Base-by-base conservation (phyloP, 1,139 yeast genomes). In the Scheffersomyces segobiensis region DNA sequence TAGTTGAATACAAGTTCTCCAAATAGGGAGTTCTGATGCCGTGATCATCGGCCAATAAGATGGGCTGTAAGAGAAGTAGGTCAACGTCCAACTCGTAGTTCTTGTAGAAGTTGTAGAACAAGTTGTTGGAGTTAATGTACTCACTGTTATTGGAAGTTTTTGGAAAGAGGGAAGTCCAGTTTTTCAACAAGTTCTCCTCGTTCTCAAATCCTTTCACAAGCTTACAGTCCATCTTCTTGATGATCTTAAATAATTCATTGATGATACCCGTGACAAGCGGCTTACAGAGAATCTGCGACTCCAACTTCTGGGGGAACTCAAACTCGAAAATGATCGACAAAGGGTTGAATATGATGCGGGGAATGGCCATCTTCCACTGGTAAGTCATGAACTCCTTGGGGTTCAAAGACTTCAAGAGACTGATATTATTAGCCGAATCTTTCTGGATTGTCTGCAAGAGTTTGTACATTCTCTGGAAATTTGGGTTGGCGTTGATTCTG, bases 11-110 rank as follows among this genome's bases (percentile, higher is more conserved):
- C 59, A 91, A 77, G 67, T 91, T 91, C 73, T 93, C 98, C 72
- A 93, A 80, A 70, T 93, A 93, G 3, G 98, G 97, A 0, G 97
- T 91, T 70, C 91, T 88, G 57, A 92, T 87, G 53, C 90, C 88
- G 68, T 85, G 84, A 71, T 92, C 97, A 73, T 92, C 97, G 19
- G 96, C 97, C 59, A 92, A 77, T 57, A 93, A 78, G 59, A 93
- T 93, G 3, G 97, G 97, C 70, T 92, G 96, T 60, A 93, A 80
- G 58, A 93, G 76, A 54, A 92, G 77, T 68, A 92, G 79, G 72
- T 93, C 98, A 54, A 89, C 78, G 61, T 88, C 86, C 59, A 91
- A 71, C 55, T 83, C 83, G 56, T 78, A 72, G 57, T 79, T 82
- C 63, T 87, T 81, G 71, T 72, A 84, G 65, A 82, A 89, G 62